These are phyloP conservation scores for Trichosporon ovoides DNA, from an alignment of 1,284 basidiomycete species.

Conservation along the genomic window DNA sequence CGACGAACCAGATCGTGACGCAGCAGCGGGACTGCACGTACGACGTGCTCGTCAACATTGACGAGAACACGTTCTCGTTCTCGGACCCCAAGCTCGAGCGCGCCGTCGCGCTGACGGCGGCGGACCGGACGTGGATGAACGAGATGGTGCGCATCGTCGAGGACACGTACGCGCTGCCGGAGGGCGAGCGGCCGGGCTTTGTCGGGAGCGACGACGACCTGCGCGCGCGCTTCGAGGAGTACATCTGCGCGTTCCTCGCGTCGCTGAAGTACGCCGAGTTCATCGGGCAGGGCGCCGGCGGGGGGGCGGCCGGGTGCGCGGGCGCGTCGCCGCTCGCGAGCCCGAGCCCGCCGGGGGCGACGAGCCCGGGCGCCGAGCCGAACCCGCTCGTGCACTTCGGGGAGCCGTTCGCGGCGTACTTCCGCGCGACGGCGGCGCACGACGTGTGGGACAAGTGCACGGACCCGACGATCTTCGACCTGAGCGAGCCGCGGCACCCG, in stretches of 20 bases:
- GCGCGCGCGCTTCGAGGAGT: conserved; percentile 65
- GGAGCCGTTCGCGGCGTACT: conserved; percentile 73
- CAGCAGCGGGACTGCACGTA: conserved; percentile 77
- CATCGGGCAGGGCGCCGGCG: conserved; percentile 31
- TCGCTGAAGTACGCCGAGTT: conserved; percentile 85
- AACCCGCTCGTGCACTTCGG: conserved; percentile 66
- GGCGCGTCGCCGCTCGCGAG: background rate
- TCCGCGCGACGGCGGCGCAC: conserved; percentile 75
- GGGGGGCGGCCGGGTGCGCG: no score
- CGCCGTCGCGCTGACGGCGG: conserved; percentile 72
- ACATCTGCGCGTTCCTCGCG: conserved; percentile 50
- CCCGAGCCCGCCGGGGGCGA: background rate
- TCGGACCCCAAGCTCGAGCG: conserved; percentile 73
- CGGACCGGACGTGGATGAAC: conserved; percentile 95
- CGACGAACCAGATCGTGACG: conserved; percentile 93
- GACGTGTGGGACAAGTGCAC: conserved; percentile 82
- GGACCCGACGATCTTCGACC: conserved; percentile 83
- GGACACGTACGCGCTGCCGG: conserved; percentile 60
- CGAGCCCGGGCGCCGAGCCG: conserved; percentile 12
- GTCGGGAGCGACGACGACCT: conserved; percentile 91
- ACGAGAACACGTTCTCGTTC: conserved; percentile 77
- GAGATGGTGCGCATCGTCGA: conserved; percentile 73
- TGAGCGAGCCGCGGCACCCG: conserved; percentile 84
- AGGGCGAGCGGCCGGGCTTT: conserved; percentile 53
- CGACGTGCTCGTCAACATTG: conserved; percentile 86